Percentiles rank a stretch among this genome's conserved stretches.
phyloP scores from a whole-genome alignment of 805 yeast genomes.

The Monosporozyma aerobia region DNA sequence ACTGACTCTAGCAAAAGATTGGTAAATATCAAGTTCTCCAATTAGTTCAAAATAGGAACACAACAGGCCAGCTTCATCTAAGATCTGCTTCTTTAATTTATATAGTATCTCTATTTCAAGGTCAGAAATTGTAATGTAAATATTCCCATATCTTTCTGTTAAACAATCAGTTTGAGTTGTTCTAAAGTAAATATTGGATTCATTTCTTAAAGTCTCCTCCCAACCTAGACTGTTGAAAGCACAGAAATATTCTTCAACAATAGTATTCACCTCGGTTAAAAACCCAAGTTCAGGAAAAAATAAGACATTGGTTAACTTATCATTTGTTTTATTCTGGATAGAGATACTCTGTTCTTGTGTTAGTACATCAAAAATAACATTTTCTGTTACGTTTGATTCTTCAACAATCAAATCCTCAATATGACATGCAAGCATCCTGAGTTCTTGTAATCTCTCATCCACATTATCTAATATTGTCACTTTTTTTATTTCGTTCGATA shows the following conservation, averaged over 20 bases:
- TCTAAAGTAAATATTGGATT: slow-evolving; percentile 32
- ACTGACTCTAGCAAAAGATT: slow-evolving; percentile 30
- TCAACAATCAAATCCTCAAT: slow-evolving; percentile 29
- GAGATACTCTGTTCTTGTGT: slow-evolving; percentile 8
- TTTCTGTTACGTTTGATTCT: slow-evolving; percentile 11
- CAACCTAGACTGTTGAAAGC: slow-evolving; percentile 16
- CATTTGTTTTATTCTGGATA: slow-evolving; percentile 2
- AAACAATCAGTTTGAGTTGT: slow-evolving; percentile 23
- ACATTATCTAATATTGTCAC: slow-evolving; percentile 27
- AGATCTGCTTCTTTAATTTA: slow-evolving; percentile 22
- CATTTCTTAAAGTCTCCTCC: slow-evolving; percentile 33
- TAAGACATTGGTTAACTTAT: slow-evolving; percentile 27
- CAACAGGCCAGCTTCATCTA: slow-evolving; percentile 9
- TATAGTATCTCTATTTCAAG: slow-evolving; percentile 35
- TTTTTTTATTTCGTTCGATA: slow-evolving; percentile 23
- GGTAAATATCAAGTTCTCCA: slow-evolving; percentile 33
- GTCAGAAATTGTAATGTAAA: slow-evolving; percentile 34
- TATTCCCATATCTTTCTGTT: slow-evolving; percentile 36
- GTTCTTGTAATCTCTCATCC: slow-evolving; percentile 23
- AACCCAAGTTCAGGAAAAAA: slow-evolving; percentile 42
- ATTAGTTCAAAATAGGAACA: slow-evolving; percentile 15
- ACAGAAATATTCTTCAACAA: slow-evolving; percentile 1
- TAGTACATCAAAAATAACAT: slow-evolving; percentile 1
- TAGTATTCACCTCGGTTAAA: slow-evolving; percentile 24
- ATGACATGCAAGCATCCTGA: slow-evolving; percentile 19